Evolutionary conservation across 1,139 yeast genomes (phyloP), one percentile per base, ranked within the genome.

Genomic region (Torulaspora pretoriensis): DNA sequence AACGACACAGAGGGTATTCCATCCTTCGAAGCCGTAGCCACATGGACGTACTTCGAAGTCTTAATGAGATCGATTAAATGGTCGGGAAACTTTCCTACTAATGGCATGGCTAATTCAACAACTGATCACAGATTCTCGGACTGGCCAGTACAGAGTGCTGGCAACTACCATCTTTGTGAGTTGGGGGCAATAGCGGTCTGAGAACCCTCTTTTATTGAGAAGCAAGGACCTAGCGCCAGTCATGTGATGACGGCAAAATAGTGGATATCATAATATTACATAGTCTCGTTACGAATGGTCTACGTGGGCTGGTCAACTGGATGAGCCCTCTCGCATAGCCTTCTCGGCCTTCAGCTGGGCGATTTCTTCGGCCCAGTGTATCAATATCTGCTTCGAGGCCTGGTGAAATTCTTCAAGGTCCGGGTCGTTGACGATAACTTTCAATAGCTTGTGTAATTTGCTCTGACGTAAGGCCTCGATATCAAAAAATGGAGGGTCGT

Each of bases 1-100:
- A 90, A 72, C 9, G 92, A 77, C 3, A 88, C 94, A 54, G 90
- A 94, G 6, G 97, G 97, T 16, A 74, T 61, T 48, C 80, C 75
- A 43, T 80, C 68, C 23, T 71, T 64, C 37, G 73, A 68, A 49
- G 86, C 77, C 1, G 97, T 90, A 5, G 90, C 96, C 42, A 90
- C 72, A 64, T 90, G 97, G 38, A 89, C 78, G 61, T 80, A 82
- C 50, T 82, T 74, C 17, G 86, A 81, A 8, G 76, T 70, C 48
- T 77, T 72, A 36, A 83, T 69, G 35, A 83, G 65, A n/a, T 68
- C 69, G 36, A 72, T 63, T 8, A 82, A 81, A 9, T 76, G 69
- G 5, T 72, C 73, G 8, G 90, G 88, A 24, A 81, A 66, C 51
- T 73, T 66, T 8, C 68, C 68, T 10, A 47, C 49, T 27, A 49